Evolutionary conservation across 2,329 filamentous ascomycete species (phyloP), one percentile per base, ranked within the genome.

Genomic region (Neonectria coccinea): DNA sequence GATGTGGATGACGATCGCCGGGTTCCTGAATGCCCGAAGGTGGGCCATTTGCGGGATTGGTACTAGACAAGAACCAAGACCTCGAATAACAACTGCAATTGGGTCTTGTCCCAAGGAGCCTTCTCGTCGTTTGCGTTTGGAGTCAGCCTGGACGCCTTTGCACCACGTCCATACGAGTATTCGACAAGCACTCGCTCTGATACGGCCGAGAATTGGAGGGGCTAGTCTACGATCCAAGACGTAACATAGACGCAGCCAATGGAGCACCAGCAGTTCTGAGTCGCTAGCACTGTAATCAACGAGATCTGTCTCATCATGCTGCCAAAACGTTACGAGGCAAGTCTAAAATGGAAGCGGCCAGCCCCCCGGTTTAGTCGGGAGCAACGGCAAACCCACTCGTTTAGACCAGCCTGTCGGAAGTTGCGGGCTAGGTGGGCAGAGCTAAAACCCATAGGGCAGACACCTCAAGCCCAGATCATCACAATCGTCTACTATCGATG

Each of bases 41-140:
- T 64, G 68, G 59, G 61, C 59, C 53, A 44, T 25, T 53, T 36
- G 10, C 27, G n/a, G n/a, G 10, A 33, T 51, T 27, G 16, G 16
- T 29, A 52, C n/a, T 36, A 4, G 16, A 8, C 4, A 50, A 16
- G n/a, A 50, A 20, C 29, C 31, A 36, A 14, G 29, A 51, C 5
- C n/a, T 33, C 31, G 10, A 33, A 11, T 9, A 10, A n/a, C n/a
- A 14, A 14, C 10, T 39, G 14, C 14, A 39, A n/a, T 39, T 39
- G 36, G n/a, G 14, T 39, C 6, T 39, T 39, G 7, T 39, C 16
- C 22, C 7, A 29, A 48, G 14, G 22, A 29, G n/a, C 27, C 14
- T 22, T n/a, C 45, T 16, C 45, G 12, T 47, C 8, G 44, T 29
- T 48, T 10, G 25, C 5, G 25, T 7, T 25, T n/a, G 6, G 14